Evolutionary conservation across 1,139 yeast genomes (phyloP), one percentile per base, ranked within the genome.

Genomic region (Lodderomyces jiufengensis): DNA sequence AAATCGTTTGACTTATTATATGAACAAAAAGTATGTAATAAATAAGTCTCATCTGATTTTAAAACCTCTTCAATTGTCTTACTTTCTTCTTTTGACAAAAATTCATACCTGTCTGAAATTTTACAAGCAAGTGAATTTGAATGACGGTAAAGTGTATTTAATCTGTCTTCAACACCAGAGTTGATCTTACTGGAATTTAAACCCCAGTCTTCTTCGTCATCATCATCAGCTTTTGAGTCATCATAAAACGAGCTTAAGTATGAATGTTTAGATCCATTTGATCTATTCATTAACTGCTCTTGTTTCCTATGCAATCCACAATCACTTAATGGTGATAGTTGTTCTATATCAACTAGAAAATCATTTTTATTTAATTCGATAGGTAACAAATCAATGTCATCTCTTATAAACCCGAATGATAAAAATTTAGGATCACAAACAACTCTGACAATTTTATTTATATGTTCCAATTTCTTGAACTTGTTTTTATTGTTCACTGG

Each of bases 341-440:
- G 61, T 6, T 65, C 66, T 44, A 81, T 62, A 47, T 81, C 84
- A 21, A 53, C 46, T 8, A 63, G 45, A 31, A 78, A 64, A 15
- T 64, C 59, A 46, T 76, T 73, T 37, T 63, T 59, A 6, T 57
- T 55, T 9, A 79, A 49, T 33, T 70, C 55, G 23, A 78, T 59
- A 0, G 85, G 84, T 3, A 82, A 51, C 14, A 61, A 50, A 43
- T 76, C 80, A 10, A 71, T 55, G 35, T 84, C 94, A 46, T 80
- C 83, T 46, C 84, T 70, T 7, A 86, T 61, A 33, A 83, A 77
- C 1, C 79, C 81, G 63, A 85, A 86, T 0, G 87, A 80, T 0
- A 77, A 64, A 52, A 84, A 85, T 12, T 66, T 58, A 1, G 80
- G 70, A 53, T 86, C 90, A 49, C 92, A 80, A 1, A 73, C 56